Evolutionary conservation across 129 eudicot species (phyloP).

Genomic region (Artemisia tridentata): DNA sequence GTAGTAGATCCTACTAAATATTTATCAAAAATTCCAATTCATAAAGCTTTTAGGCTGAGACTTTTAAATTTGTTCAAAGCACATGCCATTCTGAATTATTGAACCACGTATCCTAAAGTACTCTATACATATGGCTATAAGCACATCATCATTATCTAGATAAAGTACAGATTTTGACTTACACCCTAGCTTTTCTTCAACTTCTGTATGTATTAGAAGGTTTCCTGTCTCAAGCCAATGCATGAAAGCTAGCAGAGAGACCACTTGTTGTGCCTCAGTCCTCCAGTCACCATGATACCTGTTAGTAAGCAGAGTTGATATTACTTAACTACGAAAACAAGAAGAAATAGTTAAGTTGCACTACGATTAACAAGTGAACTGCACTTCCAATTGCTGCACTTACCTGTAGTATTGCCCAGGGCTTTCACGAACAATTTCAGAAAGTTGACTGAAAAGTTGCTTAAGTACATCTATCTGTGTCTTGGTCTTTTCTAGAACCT

Average conservation of each 20-base stretch:
- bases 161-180: slow-evolving; percentile 27
- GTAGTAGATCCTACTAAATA: neutral
- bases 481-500: slow-evolving; percentile 76
- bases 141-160: neutral
- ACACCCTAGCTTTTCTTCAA: slow-evolving; percentile 77
- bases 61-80: neutral
- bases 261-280: slow-evolving; percentile 78
- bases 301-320: neutral
- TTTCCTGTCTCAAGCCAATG: slow-evolving; percentile 86
- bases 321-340: neutral
- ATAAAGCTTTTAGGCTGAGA: neutral
- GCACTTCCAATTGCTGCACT: slow-evolving; percentile 11
- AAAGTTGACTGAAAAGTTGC: slow-evolving; percentile 53
- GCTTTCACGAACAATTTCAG: slow-evolving; percentile 64
- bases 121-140: neutral
- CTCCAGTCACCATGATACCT: slow-evolving; percentile 98
- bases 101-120: neutral
- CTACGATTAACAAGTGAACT: neutral
- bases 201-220: slow-evolving; percentile 80
- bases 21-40: too few relatives aligned
- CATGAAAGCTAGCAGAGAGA: slow-evolving; percentile 73
- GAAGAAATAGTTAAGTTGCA: neutral
- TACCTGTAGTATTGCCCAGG: slow-evolving; percentile 92
- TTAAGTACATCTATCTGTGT: slow-evolving; percentile 57
- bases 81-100: neutral